A percentile compares a stretch with the other conserved stretches of the same genome.
These are phyloP conservation scores for Leccinum boreale DNA, from an alignment of 768 basidiomycete genomes.

Conservation along the genomic window DNA sequence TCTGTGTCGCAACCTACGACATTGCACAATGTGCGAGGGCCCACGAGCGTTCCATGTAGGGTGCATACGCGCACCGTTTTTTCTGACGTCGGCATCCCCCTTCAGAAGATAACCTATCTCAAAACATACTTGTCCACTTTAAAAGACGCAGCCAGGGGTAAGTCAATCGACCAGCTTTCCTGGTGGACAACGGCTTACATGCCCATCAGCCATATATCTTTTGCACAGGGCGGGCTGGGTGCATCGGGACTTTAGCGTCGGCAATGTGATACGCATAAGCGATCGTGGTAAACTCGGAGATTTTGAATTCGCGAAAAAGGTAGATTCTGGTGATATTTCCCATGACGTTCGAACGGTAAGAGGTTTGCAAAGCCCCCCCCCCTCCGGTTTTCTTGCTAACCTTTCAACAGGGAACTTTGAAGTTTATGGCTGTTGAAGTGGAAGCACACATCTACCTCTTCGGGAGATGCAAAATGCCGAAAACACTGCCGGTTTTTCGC, in stretches of 20 bases:
- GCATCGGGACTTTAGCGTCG: slow-evolving; percentile 3
- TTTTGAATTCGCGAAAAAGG: slow-evolving; percentile 10
- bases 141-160: background rate
- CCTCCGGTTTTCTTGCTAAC: background rate
- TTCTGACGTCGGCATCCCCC: background rate
- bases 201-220: background rate
- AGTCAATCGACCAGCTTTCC: background rate
- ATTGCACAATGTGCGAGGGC: background rate
- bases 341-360: slow-evolving; percentile 10
- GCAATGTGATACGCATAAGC: background rate
- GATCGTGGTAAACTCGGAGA: slow-evolving; percentile 9
- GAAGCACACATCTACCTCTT: background rate
- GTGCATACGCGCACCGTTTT: background rate
- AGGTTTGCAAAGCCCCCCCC: background rate
- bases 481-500: background rate
- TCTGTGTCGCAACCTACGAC: too few relatives aligned
- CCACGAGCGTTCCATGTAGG: background rate
- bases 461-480: background rate
- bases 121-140: background rate
- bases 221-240: slow-evolving; percentile 7
- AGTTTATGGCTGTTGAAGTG: background rate
- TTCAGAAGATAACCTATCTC: background rate
- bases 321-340: background rate
- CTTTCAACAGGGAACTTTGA: background rate
- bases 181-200: background rate